A percentile compares a stretch with the other conserved stretches of the same genome.
Conservation (phyloP, 495 filamentous ascomycete genomes). For the Copromyces sp. region DNA sequence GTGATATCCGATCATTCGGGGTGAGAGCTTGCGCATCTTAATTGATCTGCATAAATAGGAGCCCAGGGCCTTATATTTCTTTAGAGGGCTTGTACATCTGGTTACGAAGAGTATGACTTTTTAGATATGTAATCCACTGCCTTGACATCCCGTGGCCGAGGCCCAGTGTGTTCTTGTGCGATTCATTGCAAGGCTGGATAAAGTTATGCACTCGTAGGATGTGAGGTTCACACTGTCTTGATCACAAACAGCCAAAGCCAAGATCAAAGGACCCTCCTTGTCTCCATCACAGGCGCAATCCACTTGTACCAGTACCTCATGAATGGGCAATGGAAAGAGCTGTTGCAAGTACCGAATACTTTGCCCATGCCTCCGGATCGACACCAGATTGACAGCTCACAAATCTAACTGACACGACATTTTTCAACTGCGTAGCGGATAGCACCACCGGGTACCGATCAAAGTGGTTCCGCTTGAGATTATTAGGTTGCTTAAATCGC, state of each 20-base stretch:
- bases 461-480: not conserved
- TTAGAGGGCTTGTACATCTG: not conserved
- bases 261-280: not conserved
- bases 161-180: not conserved
- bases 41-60: not conserved
- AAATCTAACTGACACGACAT: not conserved
- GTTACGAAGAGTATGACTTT: not conserved
- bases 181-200: not conserved
- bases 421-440: not conserved
- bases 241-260: not conserved
- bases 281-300: not conserved
- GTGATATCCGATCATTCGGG: slow-evolving; percentile 1
- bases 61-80: not conserved
- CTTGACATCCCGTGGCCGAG: not conserved
- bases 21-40: not conserved
- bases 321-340: not conserved
- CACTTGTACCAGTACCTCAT: not conserved
- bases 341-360: not conserved
- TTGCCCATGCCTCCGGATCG: not conserved
- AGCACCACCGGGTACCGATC: not conserved
- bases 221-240: not conserved
- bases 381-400: not conserved
- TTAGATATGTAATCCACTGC: not conserved
- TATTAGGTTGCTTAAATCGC: not conserved
- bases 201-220: not conserved